phyloP scores from a whole-genome alignment of 140 eudicot species.

The Flaveria floridana region DNA sequence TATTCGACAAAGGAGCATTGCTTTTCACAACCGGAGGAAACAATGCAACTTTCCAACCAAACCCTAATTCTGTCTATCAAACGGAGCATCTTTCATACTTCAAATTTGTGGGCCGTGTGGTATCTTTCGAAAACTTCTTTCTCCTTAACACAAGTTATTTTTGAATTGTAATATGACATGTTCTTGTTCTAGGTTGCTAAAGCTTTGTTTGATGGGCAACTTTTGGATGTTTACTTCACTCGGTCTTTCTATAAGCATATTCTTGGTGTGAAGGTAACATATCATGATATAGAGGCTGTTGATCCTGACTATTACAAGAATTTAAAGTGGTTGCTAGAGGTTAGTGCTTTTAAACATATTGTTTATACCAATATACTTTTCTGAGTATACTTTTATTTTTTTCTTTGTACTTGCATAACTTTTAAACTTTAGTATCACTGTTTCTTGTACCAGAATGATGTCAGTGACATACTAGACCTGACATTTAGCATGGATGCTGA shows the following conservation, averaged over 20 bases:
- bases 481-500: constrained; percentile 99
- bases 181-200: constrained; percentile 76
- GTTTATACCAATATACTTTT: not conserved
- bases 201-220: constrained; percentile 93
- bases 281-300: constrained; percentile 98
- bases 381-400: not conserved
- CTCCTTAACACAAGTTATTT: not conserved
- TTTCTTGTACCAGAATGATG: constrained; percentile 72
- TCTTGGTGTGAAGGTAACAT: constrained; percentile 95
- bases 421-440: not conserved
- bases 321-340: constrained; percentile 99
- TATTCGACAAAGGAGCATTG: constrained; percentile 96
- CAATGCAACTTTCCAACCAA: constrained; percentile 94
- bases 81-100: constrained; percentile 97
- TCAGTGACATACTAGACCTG: constrained; percentile 85
- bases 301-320: constrained; percentile 98
- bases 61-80: constrained; percentile 96
- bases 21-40: constrained; percentile 96
- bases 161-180: not conserved
- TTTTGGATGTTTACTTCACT: constrained; percentile 93
- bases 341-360: constrained; percentile 26
- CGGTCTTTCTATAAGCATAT: constrained; percentile 98
- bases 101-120: constrained; percentile 98
- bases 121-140: constrained; percentile 27
- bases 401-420: not conserved